These are phyloP conservation scores for Mycosarcoma maydis DNA, from an alignment of 1,284 basidiomycete species.

Conservation along the genomic window DNA sequence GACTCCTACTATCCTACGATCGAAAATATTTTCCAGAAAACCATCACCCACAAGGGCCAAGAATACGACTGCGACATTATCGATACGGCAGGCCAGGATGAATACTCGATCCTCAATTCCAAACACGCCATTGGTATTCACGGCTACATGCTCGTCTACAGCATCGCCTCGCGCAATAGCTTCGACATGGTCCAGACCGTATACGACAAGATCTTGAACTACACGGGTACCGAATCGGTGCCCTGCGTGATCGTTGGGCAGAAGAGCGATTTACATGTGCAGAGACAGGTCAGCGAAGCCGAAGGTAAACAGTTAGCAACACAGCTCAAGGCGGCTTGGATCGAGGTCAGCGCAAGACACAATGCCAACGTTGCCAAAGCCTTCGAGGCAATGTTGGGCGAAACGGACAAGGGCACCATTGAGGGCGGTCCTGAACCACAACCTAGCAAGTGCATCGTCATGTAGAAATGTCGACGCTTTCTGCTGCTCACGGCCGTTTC, in stretches of 20 bases:
- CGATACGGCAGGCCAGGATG: constrained; percentile 95
- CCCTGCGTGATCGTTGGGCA: constrained; percentile 97
- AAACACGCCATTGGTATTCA: constrained; percentile 85
- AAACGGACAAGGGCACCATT: constrained; percentile 59
- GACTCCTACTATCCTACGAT: constrained; percentile 94
- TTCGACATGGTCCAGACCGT: constrained; percentile 97
- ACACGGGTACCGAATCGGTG: constrained; percentile 85
- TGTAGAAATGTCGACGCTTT: constrained; percentile 42
- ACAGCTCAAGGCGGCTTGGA: constrained; percentile 61
- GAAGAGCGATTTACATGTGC: constrained; percentile 82
- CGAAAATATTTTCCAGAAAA: constrained; percentile 87
- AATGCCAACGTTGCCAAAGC: constrained; percentile 65
- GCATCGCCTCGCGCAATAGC: constrained; percentile 86
- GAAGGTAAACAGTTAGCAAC: constrained; percentile 64
- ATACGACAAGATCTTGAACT: constrained; percentile 97
- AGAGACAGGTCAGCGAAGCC: constrained; percentile 71
- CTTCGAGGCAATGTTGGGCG: constrained; percentile 63
- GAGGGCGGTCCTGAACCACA: constrained; percentile 60
- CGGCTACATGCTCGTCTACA: constrained; percentile 91
- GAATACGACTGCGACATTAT: constrained; percentile 97
- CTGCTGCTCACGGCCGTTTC: too few relatives aligned
- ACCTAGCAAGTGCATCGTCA: constrained; percentile 61
- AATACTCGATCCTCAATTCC: constrained; percentile 82
- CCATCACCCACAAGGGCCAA: constrained; percentile 81
- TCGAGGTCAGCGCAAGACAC: constrained; percentile 64